phyloP scores from a whole-genome alignment of 2,329 filamentous ascomycete genomes.

The Claviceps sp. region DNA sequence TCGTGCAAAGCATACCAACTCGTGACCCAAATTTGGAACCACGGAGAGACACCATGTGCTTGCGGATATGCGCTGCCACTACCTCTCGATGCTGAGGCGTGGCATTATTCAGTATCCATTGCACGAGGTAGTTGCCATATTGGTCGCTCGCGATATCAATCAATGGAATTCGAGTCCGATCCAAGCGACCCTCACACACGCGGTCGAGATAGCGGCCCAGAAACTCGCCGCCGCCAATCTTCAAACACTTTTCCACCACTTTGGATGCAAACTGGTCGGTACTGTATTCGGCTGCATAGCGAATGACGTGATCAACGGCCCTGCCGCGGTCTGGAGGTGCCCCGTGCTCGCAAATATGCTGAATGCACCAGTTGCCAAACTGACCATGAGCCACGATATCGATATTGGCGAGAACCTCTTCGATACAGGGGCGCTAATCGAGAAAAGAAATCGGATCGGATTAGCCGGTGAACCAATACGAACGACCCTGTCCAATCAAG shows the following conservation, averaged over 20 bases:
- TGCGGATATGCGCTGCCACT: constrained; percentile 86
- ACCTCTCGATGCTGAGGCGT: constrained; percentile 80
- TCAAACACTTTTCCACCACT: constrained; percentile 97
- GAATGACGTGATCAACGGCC: constrained; percentile 89
- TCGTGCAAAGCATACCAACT: constrained; percentile 97
- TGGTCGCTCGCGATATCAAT: constrained; percentile 98
- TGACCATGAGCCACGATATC: constrained; percentile 94
- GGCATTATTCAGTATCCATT: constrained; percentile 89
- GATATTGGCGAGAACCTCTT: constrained; percentile 89
- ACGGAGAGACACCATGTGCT: constrained; percentile 98
- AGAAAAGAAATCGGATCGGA: background rate
- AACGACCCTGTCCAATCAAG: background rate
- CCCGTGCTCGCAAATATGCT: constrained; percentile 97
- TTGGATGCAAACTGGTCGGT: constrained; percentile 99
- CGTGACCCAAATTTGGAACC: constrained; percentile 97
- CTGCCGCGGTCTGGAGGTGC: constrained; percentile 80
- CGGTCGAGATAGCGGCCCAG: constrained; percentile 84
- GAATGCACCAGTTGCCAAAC: constrained; percentile 99
- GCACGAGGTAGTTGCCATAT: constrained; percentile 96
- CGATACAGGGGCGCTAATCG: constrained; percentile 84
- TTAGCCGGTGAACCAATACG: background rate
- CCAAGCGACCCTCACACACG: constrained; percentile 79
- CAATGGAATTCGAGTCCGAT: constrained; percentile 87
- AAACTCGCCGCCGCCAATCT: constrained; percentile 86
- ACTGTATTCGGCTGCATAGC: constrained; percentile 88